Percentiles rank a stretch among this genome's conserved stretches.
Conservation (phyloP, 345 rosid species). For the Brassica carinata region DNA sequence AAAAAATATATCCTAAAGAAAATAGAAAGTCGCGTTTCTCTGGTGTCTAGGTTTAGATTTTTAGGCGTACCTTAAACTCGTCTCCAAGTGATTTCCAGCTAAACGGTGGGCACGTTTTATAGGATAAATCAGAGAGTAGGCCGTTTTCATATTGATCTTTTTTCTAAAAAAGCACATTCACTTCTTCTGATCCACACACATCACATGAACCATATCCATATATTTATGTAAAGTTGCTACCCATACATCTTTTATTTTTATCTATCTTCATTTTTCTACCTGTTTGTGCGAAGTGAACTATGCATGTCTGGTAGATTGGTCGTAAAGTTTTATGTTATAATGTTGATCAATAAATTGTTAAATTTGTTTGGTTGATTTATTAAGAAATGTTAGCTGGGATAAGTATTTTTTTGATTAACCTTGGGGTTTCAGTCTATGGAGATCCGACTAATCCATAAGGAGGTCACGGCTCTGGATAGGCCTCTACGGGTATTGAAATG, state of each 20-base stretch:
- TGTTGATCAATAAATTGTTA: background rate
- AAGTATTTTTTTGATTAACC: background rate
- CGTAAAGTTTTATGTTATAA: background rate
- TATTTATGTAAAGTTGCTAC: background rate
- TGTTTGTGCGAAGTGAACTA: background rate
- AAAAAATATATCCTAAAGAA: background rate
- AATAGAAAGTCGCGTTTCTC: conserved; percentile 23
- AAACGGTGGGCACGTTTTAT: conserved; percentile 28
- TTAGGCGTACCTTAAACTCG: conserved; percentile 28
- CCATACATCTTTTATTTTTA: background rate
- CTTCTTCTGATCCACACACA: conserved; percentile 28
- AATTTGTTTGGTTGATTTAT: background rate
- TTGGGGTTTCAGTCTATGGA: no score
- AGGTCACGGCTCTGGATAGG: no score
- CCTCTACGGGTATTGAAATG: no score
- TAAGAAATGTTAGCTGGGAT: background rate
- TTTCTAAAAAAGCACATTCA: conserved; percentile 3
- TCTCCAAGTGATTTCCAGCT: conserved; percentile 32
- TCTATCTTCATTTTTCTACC: background rate
- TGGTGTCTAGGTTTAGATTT: conserved; percentile 25
- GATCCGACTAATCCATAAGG: no score
- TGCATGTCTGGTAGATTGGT: background rate
- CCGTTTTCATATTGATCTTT: conserved; percentile 1
- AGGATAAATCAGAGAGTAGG: conserved; percentile 20
- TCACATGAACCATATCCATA: conserved; percentile 10